Conservation (phyloP, 805 yeast genomes). For the Middelhovenomyces tepae region DNA sequence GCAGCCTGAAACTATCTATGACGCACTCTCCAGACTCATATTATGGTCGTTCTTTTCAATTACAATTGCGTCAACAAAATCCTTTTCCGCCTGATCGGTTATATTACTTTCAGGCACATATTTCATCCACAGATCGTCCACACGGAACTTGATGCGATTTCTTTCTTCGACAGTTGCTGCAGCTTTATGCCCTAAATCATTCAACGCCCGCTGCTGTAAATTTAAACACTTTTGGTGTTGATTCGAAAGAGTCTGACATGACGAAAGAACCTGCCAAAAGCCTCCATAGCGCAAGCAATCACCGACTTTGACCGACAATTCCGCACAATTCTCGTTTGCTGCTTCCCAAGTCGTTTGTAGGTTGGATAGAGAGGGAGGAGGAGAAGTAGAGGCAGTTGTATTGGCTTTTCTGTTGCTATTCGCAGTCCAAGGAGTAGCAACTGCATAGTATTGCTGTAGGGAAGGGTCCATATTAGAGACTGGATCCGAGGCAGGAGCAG, state of each 20-base stretch:
- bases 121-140: constrained; percentile 2
- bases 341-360: constrained; percentile 3
- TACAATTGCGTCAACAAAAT: constrained; percentile 1
- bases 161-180: background rate
- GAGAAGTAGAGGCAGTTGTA: no score
- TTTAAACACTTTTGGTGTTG: constrained; percentile 2
- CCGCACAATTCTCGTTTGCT: constrained; percentile 2
- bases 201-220: constrained; percentile 1
- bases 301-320: constrained; percentile 1
- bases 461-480: no score
- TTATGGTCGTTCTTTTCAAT: no score
- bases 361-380: no score
- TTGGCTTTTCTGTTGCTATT: no score
- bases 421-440: no score
- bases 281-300: constrained; percentile 2
- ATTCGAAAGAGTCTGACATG: background rate
- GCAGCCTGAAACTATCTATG: no score
- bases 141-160: constrained; percentile 1
- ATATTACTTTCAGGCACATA: constrained; percentile 1
- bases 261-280: constrained; percentile 1
- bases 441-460: no score
- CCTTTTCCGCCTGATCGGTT: constrained; percentile 3
- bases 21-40: no score
- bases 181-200: constrained; percentile 1
- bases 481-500: no score